Evolutionary conservation across 2,329 filamentous ascomycete genomes (phyloP).

Genomic region (Neofusicoccum ribis): DNA sequence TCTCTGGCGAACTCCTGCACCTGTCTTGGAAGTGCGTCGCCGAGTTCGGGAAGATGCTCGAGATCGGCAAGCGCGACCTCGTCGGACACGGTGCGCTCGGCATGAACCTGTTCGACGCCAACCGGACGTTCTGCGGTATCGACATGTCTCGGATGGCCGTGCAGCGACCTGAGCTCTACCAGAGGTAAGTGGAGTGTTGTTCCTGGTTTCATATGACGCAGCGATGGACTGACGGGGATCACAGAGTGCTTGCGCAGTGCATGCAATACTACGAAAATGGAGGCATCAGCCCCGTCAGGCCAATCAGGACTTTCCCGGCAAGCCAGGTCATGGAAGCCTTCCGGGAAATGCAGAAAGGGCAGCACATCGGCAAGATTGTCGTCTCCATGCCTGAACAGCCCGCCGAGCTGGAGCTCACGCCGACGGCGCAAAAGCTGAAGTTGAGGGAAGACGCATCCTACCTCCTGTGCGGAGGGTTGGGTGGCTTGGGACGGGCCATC

Average conservation of each 20-base stretch:
- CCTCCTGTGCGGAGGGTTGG: conserved; percentile 29
- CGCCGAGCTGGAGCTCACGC: conserved; percentile 2
- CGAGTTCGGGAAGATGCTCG: conserved; percentile 24
- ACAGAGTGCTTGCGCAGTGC: background rate
- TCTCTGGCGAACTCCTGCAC: conserved; percentile 26
- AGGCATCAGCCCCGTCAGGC: conserved; percentile 27
- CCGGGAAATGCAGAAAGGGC: conserved; percentile 34
- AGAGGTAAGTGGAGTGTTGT: background rate
- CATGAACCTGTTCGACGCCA: conserved; percentile 16
- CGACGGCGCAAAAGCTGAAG: background rate
- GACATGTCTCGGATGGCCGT: conserved; percentile 10
- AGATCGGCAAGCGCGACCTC: conserved; percentile 27
- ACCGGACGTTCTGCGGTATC: conserved; percentile 11
- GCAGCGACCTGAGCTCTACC: background rate
- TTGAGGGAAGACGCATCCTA: conserved; percentile 23
- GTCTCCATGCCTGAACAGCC: conserved; percentile 25
- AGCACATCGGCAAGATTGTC: conserved; percentile 44
- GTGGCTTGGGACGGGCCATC: conserved; percentile 26
- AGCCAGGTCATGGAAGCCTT: conserved; percentile 31
- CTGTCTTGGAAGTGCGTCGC: conserved; percentile 47
- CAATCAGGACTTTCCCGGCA: conserved; percentile 29
- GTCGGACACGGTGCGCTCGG: conserved; percentile 14
- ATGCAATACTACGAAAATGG: background rate
- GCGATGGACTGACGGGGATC: background rate
- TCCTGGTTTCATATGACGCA: background rate